phyloP scores from a whole-genome alignment of 1,284 basidiomycete genomes.

The Leccinum angustisporum region DNA sequence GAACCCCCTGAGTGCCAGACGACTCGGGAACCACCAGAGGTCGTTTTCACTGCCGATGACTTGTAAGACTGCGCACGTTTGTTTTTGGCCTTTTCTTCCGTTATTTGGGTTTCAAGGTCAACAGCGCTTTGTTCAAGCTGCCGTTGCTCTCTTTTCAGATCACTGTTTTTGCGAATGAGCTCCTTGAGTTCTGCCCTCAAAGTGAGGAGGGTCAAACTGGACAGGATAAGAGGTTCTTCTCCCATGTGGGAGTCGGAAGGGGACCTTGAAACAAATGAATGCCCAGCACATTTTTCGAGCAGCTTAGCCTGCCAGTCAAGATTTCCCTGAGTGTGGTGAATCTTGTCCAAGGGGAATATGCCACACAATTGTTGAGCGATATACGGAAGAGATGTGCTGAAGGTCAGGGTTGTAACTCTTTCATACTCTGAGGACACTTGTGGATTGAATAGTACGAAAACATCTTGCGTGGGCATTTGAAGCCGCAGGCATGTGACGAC shows the following conservation, averaged over 20 bases:
- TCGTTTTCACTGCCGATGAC: background rate
- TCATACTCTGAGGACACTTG: constrained; percentile 51
- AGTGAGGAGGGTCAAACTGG: constrained; percentile 47
- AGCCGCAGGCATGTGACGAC: constrained; percentile 55
- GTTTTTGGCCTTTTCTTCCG: constrained; percentile 13
- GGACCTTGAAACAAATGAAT: constrained; percentile 44
- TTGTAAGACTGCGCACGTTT: constrained; percentile 4
- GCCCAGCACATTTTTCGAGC: constrained; percentile 53
- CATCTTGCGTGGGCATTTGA: constrained; percentile 27
- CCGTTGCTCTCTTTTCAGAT: constrained; percentile 33
- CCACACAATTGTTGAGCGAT: constrained; percentile 44
- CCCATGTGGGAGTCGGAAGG: background rate
- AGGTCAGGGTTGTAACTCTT: constrained; percentile 43
- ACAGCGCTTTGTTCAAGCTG: constrained; percentile 32
- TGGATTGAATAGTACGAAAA: constrained; percentile 64
- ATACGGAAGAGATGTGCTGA: constrained; percentile 35
- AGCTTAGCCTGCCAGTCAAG: constrained; percentile 57
- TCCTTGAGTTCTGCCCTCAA: constrained; percentile 43
- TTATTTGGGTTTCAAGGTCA: constrained; percentile 30
- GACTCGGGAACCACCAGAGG: background rate
- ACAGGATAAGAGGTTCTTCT: constrained; percentile 41
- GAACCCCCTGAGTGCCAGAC: background rate
- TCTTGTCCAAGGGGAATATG: constrained; percentile 46
- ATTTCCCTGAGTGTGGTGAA: constrained; percentile 34
- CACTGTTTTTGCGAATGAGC: constrained; percentile 33